Evolutionary conservation across 23 red algal species (phyloP).

Genomic region (Agarophyton chilense): DNA sequence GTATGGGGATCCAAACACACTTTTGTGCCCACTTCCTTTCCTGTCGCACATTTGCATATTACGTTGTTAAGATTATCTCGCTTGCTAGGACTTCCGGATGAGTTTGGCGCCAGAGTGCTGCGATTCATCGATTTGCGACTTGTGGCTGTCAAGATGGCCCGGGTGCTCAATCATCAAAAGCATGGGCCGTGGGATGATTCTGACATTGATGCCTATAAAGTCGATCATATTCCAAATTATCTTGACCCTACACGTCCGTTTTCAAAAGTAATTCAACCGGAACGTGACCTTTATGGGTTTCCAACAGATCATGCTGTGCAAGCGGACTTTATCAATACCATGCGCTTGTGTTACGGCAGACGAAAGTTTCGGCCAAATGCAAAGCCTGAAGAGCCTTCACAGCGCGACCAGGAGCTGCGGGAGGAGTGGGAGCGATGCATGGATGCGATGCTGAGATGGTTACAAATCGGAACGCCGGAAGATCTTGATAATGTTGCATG

Average conservation of each 20-base stretch:
- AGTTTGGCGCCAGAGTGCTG: constrained; percentile 45
- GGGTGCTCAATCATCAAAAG: not conserved
- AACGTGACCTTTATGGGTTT: constrained; percentile 3
- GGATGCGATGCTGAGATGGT: constrained; percentile 22
- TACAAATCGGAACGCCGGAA: constrained; percentile 18
- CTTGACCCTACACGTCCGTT: not conserved
- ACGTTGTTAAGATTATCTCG: constrained; percentile 28
- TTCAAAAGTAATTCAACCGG: not conserved
- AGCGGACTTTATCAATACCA: constrained; percentile 60
- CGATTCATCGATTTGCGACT: constrained; percentile 42
- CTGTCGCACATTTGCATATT: constrained; percentile 18
- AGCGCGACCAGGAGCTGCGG: not conserved
- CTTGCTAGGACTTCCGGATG: constrained; percentile 31
- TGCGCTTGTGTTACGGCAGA: constrained; percentile 43
- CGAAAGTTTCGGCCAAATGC: not conserved
- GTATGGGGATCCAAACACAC: not conserved
- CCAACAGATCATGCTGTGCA: constrained; percentile 33
- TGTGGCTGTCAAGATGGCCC: constrained; percentile 1
- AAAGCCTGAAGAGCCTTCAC: not conserved
- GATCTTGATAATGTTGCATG: constrained; percentile 31
- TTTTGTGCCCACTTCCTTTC: constrained; percentile 11
- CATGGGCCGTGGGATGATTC: constrained; percentile 6
- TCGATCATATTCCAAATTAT: not conserved
- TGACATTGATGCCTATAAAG: not conserved
- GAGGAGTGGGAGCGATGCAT: constrained; percentile 19